Percentiles rank a stretch among this genome's conserved stretches.
Conservation (phyloP, 148 eudicot genomes). For the Euryodendron excelsum region DNA sequence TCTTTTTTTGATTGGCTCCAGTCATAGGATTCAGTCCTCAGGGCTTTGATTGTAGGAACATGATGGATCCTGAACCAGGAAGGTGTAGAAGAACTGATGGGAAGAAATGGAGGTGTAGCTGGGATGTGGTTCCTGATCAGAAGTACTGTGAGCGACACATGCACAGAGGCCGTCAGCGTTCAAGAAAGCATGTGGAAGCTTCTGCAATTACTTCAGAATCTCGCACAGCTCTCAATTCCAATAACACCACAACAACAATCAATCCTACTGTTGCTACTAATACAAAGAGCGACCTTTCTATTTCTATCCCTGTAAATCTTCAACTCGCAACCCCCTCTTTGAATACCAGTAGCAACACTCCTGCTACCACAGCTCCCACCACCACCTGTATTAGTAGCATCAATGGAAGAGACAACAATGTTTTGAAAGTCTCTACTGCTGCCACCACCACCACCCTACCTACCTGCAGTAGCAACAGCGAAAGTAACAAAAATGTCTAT, state of each 20-base stretch:
- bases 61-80: constrained; percentile 33
- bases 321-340: constrained; percentile 19
- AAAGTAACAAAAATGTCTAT: too few species aligned
- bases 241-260: background rate
- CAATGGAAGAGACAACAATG: background rate
- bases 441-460: background rate
- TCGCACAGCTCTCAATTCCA: background rate
- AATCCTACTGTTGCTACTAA: background rate
- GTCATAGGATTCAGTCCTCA: constrained; percentile 20
- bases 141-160: constrained; percentile 31
- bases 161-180: constrained; percentile 44
- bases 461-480: background rate
- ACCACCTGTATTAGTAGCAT: background rate
- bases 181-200: constrained; percentile 89
- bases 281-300: background rate
- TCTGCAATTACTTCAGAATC: constrained; percentile 2
- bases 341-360: background rate
- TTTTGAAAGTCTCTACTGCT: background rate
- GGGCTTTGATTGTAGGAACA: constrained; percentile 15
- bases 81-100: constrained; percentile 38
- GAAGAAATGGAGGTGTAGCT: constrained; percentile 34
- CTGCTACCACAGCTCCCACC: too few species aligned
- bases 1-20: constrained; percentile 13
- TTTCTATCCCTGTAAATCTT: constrained; percentile 6
- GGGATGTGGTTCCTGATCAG: constrained; percentile 22